Percentiles rank a stretch among this genome's conserved stretches.
phyloP scores from a whole-genome alignment of 1,284 basidiomycete species.

The Jaminaea rosea region DNA sequence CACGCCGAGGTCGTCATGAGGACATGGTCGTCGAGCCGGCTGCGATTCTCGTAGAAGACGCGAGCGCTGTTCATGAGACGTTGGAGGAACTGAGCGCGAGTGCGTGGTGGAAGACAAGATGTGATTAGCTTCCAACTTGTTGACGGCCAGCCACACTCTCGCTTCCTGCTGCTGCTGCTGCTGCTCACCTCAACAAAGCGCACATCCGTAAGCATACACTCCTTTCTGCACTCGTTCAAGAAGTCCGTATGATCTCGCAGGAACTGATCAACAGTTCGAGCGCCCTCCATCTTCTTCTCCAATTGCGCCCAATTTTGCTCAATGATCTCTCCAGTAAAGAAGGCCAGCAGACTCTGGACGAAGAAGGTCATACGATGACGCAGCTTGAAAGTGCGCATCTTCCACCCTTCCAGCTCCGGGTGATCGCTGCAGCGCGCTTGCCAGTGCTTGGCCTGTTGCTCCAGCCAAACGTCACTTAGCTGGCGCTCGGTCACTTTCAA shows the following conservation, averaged over 20 bases:
- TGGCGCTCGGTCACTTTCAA: constrained; percentile 40
- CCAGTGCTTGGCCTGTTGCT: constrained; percentile 31
- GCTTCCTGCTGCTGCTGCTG: background rate
- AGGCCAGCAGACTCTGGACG: constrained; percentile 42
- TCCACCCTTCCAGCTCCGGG: constrained; percentile 35
- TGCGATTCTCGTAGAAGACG: constrained; percentile 33
- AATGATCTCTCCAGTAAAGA: constrained; percentile 40
- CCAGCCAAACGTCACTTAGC: constrained; percentile 37
- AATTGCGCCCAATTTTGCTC: constrained; percentile 43
- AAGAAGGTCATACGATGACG: constrained; percentile 43
- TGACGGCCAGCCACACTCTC: background rate
- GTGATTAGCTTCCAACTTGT: background rate
- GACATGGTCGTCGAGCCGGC: constrained; percentile 32
- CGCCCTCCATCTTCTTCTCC: constrained; percentile 29
- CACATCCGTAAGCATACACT: constrained; percentile 44
- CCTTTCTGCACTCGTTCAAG: constrained; percentile 39
- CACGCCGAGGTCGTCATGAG: background rate
- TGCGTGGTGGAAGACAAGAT: background rate
- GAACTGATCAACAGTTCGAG: constrained; percentile 43
- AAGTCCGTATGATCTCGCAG: constrained; percentile 45
- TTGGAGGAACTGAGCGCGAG: constrained; percentile 16
- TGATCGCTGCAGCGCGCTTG: constrained; percentile 15
- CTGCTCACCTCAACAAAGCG: constrained; percentile 27
- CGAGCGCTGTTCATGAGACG: constrained; percentile 30
- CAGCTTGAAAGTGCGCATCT: constrained; percentile 37